Conservation (phyloP, 1,284 basidiomycete species). For the Pterulicium gracile region DNA sequence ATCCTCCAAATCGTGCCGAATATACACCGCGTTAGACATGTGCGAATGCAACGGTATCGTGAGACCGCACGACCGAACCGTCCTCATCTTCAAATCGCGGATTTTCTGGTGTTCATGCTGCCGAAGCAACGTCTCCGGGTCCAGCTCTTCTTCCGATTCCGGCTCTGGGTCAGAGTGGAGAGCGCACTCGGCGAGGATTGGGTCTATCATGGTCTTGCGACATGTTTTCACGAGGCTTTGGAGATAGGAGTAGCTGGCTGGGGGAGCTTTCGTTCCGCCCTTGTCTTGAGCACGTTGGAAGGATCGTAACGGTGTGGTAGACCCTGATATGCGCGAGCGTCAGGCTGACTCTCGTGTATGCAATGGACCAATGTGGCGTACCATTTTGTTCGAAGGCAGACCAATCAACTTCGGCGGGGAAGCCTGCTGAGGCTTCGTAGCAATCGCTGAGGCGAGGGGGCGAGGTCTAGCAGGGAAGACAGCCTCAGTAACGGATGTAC, state of each 20-base stretch:
- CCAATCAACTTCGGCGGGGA: constrained; percentile 42
- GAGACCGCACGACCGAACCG: constrained; percentile 27
- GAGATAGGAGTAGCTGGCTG: constrained; percentile 41
- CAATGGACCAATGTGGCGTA: constrained; percentile 14
- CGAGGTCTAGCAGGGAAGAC: constrained; percentile 28
- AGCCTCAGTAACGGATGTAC: too few species aligned
- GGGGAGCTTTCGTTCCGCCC: constrained; percentile 27
- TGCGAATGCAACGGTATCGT: constrained; percentile 14
- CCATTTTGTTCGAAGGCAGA: constrained; percentile 34
- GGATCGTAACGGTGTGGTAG: background rate
- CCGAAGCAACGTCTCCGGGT: constrained; percentile 28
- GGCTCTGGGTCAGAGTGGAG: constrained; percentile 30
- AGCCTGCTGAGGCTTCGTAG: constrained; percentile 22
- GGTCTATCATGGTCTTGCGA: constrained; percentile 44
- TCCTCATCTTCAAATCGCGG: constrained; percentile 42
- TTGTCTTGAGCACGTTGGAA: too few species aligned
- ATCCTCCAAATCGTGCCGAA: constrained; percentile 44
- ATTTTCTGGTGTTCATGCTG: constrained; percentile 40
- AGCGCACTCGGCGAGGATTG: constrained; percentile 35
- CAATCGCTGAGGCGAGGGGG: constrained; percentile 33
- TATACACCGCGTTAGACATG: constrained; percentile 29
- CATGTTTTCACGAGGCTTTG: constrained; percentile 50
- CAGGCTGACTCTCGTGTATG: constrained; percentile 1
- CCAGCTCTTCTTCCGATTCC: constrained; percentile 20
- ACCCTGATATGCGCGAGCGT: background rate